Evolutionary conservation across 441 rosid genomes (phyloP).

Genomic region (Geranium incanum): DNA sequence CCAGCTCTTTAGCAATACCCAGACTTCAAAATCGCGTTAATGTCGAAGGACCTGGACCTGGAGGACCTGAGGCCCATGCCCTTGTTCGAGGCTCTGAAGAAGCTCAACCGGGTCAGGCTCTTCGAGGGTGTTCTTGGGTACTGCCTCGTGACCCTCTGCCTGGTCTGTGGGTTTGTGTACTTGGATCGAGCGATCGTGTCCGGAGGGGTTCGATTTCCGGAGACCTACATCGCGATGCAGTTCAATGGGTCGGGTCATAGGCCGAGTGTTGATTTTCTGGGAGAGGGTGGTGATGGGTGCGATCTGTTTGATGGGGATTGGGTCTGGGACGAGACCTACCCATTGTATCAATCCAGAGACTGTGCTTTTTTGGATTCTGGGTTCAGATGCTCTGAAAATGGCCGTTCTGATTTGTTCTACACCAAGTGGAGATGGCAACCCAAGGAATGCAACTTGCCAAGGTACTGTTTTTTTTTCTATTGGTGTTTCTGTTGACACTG

Average conservation of each 20-base stretch:
- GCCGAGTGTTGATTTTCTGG: conserved; percentile 49
- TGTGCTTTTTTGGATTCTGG: conserved; percentile 71
- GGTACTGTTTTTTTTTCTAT: conserved; percentile 30
- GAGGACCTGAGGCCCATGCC: conserved; percentile 22
- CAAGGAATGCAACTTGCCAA: conserved; percentile 66
- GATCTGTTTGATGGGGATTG: conserved; percentile 80
- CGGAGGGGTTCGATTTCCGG: conserved; percentile 31
- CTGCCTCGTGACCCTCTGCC: conserved; percentile 46
- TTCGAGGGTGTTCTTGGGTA: conserved; percentile 64
- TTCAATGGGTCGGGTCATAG: conserved; percentile 12
- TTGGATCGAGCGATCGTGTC: conserved; percentile 39
- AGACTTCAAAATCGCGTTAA: too few relatives aligned
- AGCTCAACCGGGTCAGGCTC: conserved; percentile 55
- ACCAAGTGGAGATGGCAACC: conserved; percentile 99
- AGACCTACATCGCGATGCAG: too few relatives aligned
- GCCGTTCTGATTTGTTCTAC: conserved; percentile 76
- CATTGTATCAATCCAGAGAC: conserved; percentile 72
- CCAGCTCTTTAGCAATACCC: too few relatives aligned
- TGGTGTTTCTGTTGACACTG: neutral
- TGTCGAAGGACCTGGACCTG: conserved; percentile 6
- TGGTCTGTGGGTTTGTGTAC: conserved; percentile 61
- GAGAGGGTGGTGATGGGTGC: conserved; percentile 45
- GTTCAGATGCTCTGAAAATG: conserved; percentile 74
- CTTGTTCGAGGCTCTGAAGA: conserved; percentile 39
- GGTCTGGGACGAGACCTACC: conserved; percentile 91